A percentile compares a stretch with the other conserved stretches of the same genome.
Conservation (phyloP, 1,284 basidiomycete species). For the Veloboletus limbatus region DNA sequence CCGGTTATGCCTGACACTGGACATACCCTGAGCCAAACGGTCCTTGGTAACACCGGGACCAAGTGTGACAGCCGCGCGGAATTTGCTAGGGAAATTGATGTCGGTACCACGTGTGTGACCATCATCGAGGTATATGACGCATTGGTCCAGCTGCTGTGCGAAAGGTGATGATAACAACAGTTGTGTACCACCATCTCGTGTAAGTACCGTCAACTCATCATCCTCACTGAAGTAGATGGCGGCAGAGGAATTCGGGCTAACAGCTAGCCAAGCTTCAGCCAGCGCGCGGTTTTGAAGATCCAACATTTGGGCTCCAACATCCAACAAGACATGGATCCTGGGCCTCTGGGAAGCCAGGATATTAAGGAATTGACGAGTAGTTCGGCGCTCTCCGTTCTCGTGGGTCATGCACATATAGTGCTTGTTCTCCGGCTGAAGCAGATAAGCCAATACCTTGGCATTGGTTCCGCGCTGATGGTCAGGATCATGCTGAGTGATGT, state of each 20-base stretch:
- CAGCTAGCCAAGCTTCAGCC: slow-evolving; percentile 40
- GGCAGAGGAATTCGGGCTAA: slow-evolving; percentile 34
- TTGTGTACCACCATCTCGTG: slow-evolving; percentile 39
- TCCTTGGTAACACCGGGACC: slow-evolving; percentile 57
- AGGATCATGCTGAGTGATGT: neutral
- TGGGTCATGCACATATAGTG: slow-evolving; percentile 35
- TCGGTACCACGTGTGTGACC: slow-evolving; percentile 59
- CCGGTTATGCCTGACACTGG: neutral
- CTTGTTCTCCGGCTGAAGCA: slow-evolving; percentile 37
- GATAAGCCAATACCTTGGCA: slow-evolving; percentile 1
- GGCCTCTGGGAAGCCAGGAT: slow-evolving; percentile 35
- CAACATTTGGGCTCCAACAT: slow-evolving; percentile 57
- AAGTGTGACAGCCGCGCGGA: slow-evolving; percentile 50
- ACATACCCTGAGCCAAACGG: slow-evolving; percentile 49
- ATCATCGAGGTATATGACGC: slow-evolving; percentile 55
- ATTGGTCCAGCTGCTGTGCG: slow-evolving; percentile 41
- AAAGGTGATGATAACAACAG: slow-evolving; percentile 44
- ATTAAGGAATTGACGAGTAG: slow-evolving; percentile 36
- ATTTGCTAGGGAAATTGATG: slow-evolving; percentile 44
- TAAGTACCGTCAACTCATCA: slow-evolving; percentile 42
- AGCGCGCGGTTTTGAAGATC: slow-evolving; percentile 46
- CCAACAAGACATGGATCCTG: slow-evolving; percentile 46
- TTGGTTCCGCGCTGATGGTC: slow-evolving; percentile 4
- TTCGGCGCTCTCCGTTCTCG: slow-evolving; percentile 22
- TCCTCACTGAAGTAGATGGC: slow-evolving; percentile 48